phyloP scores from a whole-genome alignment of 1,139 yeast species.

The Kazachstania sp. region DNA sequence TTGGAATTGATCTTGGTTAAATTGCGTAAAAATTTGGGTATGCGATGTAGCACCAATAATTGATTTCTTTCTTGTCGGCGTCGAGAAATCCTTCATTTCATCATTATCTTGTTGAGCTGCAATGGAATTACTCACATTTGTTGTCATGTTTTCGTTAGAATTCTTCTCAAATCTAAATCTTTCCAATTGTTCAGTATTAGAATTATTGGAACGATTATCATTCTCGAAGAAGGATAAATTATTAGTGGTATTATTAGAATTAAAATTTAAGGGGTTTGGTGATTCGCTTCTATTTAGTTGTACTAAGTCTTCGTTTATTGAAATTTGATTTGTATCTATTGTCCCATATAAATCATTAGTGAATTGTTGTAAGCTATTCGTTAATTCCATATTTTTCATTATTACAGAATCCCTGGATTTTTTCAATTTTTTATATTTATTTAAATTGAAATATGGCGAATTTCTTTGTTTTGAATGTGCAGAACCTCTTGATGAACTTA shows the following conservation, averaged over 20 bases:
- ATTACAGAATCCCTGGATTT: slow-evolving; percentile 28
- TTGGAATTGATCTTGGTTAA: slow-evolving; percentile 6
- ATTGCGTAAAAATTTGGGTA: neutral
- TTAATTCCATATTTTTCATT: slow-evolving; percentile 26
- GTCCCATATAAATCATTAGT: slow-evolving; percentile 31
- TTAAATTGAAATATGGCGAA: slow-evolving; percentile 6
- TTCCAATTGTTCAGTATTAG: neutral
- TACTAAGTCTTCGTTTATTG: neutral
- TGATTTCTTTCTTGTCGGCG: slow-evolving; percentile 18
- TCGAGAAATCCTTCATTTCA: slow-evolving; percentile 9
- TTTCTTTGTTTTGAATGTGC: neutral
- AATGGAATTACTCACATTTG: neutral
- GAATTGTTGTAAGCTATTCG: slow-evolving; percentile 29
- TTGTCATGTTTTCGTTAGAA: neutral
- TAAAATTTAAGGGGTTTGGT: neutral
- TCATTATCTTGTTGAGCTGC: slow-evolving; percentile 7
- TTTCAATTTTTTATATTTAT: slow-evolving; percentile 20
- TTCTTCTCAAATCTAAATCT: neutral
- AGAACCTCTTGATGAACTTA: neutral
- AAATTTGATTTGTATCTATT: slow-evolving; percentile 14
- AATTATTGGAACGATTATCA: neutral
- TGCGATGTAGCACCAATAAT: slow-evolving; percentile 6
- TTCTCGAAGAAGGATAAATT: slow-evolving; percentile 1
- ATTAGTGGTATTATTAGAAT: neutral
- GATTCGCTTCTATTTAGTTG: neutral